These are phyloP conservation scores for Candida quercuum DNA, from an alignment of 805 yeast species.

Conservation along the genomic window DNA sequence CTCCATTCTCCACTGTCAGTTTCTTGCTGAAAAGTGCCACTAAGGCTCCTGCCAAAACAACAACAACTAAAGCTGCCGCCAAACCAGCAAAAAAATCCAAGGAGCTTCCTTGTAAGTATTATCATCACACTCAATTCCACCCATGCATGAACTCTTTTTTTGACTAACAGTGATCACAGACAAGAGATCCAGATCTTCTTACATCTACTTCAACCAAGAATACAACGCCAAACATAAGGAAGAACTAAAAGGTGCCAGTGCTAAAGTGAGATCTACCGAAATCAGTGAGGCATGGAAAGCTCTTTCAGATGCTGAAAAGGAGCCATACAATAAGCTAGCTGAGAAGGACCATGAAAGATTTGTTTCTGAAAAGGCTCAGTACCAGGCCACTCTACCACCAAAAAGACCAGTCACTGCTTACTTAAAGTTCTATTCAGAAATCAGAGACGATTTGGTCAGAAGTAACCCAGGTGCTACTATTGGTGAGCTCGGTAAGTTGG, in stretches of 20 bases:
- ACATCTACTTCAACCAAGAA: constrained; percentile 11
- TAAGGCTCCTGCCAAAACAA: background rate
- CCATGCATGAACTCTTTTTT: too few species aligned
- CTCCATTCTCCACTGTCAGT: background rate
- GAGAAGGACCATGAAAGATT: constrained; percentile 13
- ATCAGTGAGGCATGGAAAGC: constrained; percentile 11
- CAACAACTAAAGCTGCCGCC: background rate
- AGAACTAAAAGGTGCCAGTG: constrained; percentile 8
- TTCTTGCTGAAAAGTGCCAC: background rate
- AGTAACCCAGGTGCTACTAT: constrained; percentile 13
- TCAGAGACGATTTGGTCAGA: constrained; percentile 7
- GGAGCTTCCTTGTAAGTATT: background rate
- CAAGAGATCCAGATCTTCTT: constrained; percentile 9
- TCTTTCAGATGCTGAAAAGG: constrained; percentile 9
- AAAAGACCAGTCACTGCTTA: constrained; percentile 19
- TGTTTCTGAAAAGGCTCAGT: constrained; percentile 9
- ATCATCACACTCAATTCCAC: too few species aligned
- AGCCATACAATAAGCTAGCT: constrained; percentile 7
- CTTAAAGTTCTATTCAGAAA: constrained; percentile 9
- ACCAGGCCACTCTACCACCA: constrained; percentile 16
- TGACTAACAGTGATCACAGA: background rate
- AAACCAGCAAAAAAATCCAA: background rate
- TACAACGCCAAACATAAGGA: constrained; percentile 6
- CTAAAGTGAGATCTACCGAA: constrained; percentile 10
- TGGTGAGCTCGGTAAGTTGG: constrained; percentile 45